phyloP scores from a whole-genome alignment of 495 filamentous ascomycete species.

The Xylaria venustula region DNA sequence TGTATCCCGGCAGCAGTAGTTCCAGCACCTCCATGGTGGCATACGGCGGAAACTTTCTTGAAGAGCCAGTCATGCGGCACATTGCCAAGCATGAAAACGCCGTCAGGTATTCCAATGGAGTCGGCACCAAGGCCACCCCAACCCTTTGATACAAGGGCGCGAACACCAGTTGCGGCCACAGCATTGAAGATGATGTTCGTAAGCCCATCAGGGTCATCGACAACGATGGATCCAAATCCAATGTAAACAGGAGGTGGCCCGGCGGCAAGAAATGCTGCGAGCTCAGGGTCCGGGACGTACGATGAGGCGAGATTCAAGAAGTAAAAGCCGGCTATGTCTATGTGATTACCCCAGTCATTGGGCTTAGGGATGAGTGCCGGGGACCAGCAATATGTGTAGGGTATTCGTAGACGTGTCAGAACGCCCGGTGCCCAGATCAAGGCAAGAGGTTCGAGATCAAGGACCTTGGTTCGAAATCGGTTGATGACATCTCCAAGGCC shows the following conservation, averaged over 20 bases:
- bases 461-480: conserved; percentile 61
- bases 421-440: conserved; percentile 66
- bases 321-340: conserved; percentile 72
- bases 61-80: conserved; percentile 85
- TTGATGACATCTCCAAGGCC: conserved; percentile 77
- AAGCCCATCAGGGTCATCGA: conserved; percentile 67
- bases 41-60: conserved; percentile 67
- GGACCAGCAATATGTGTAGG: conserved; percentile 74
- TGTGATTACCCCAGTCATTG: conserved; percentile 68
- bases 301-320: conserved; percentile 64
- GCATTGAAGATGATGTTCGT: conserved; percentile 70
- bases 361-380: conserved; percentile 80
- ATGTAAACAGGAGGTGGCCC: conserved; percentile 76
- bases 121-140: conserved; percentile 76
- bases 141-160: conserved; percentile 76
- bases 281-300: conserved; percentile 62
- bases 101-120: conserved; percentile 57
- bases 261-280: conserved; percentile 61
- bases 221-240: conserved; percentile 80
- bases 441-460: conserved; percentile 66
- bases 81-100: conserved; percentile 76
- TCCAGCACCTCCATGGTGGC: conserved; percentile 81
- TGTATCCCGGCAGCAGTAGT: conserved; percentile 76
- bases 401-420: conserved; percentile 62
- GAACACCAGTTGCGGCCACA: conserved; percentile 60